Percentiles rank a stretch among this genome's conserved stretches.
Conservation (phyloP, 345 rosid species). For the Cardamine chenopodiifolia region DNA sequence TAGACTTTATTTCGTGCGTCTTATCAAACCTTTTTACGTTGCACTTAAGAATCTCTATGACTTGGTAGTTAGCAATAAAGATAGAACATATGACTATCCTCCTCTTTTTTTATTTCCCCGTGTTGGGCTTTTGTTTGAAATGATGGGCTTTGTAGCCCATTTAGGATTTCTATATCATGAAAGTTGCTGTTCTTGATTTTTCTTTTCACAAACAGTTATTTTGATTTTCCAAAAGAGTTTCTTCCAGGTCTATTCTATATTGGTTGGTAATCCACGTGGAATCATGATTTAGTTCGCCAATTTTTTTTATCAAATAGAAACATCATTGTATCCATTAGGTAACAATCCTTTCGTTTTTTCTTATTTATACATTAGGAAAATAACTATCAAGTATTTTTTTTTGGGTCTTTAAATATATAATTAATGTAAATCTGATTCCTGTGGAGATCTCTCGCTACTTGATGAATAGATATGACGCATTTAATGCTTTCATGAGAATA, state of each 20-base stretch:
- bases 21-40: not conserved
- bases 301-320: not conserved
- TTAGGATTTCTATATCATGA: not conserved
- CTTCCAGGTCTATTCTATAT: not conserved
- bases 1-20: slow-evolving; percentile 13
- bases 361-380: not conserved
- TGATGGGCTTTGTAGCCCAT: slow-evolving; percentile 3
- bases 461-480: slow-evolving; percentile 24
- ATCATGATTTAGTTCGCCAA: not conserved
- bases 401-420: not conserved
- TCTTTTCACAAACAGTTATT: not conserved
- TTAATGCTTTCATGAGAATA: slow-evolving; percentile 34
- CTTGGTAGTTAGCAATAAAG: slow-evolving; percentile 20
- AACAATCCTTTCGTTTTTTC: not conserved
- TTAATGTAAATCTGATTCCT: not conserved
- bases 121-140: slow-evolving; percentile 26
- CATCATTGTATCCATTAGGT: not conserved
- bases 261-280: not conserved
- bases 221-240: not conserved
- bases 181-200: slow-evolving; percentile 8
- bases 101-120: not conserved
- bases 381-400: not conserved
- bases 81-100: slow-evolving; percentile 7
- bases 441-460: slow-evolving; percentile 8
- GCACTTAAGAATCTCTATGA: slow-evolving; percentile 19